These are phyloP conservation scores for Cyclostephanos invisitatus DNA, from an alignment of 108 stramenopile genomes.

Conservation along the genomic window DNA sequence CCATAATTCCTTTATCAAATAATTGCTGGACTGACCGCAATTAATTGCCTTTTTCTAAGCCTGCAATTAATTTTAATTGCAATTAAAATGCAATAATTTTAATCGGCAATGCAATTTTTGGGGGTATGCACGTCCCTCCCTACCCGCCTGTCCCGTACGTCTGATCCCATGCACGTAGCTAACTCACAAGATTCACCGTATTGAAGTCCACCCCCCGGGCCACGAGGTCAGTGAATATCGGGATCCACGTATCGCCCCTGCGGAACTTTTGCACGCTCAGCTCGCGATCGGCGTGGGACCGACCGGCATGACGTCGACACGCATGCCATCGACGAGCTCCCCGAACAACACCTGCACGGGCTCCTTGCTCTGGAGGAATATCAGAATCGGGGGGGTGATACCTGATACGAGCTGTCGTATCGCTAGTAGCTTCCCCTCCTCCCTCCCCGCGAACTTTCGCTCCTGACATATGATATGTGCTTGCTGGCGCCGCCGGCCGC, in stretches of 20 bases:
- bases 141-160: too few relatives aligned
- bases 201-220: slow-evolving; percentile 98
- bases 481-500: slow-evolving; percentile 75
- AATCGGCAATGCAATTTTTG: too few relatives aligned
- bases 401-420: slow-evolving; percentile 83
- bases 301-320: slow-evolving; percentile 94
- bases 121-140: too few relatives aligned
- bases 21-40: too few relatives aligned
- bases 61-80: too few relatives aligned
- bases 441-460: slow-evolving; percentile 94
- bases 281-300: slow-evolving; percentile 86
- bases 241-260: slow-evolving; percentile 95
- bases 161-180: too few relatives aligned
- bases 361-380: slow-evolving; percentile 95
- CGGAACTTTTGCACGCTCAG: slow-evolving; percentile 91
- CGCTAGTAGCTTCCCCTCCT: slow-evolving; percentile 97
- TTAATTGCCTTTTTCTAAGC: too few relatives aligned
- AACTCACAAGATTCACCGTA: too few relatives aligned
- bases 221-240: slow-evolving; percentile 98
- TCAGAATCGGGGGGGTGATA: slow-evolving; percentile 79
- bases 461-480: slow-evolving; percentile 87
- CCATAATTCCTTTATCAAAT: too few relatives aligned
- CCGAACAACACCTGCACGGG: slow-evolving; percentile 94
- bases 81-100: too few relatives aligned
- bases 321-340: slow-evolving; percentile 92